Conservation (phyloP, 2,329 filamentous ascomycete species). For the Aspergillus latus region DNA sequence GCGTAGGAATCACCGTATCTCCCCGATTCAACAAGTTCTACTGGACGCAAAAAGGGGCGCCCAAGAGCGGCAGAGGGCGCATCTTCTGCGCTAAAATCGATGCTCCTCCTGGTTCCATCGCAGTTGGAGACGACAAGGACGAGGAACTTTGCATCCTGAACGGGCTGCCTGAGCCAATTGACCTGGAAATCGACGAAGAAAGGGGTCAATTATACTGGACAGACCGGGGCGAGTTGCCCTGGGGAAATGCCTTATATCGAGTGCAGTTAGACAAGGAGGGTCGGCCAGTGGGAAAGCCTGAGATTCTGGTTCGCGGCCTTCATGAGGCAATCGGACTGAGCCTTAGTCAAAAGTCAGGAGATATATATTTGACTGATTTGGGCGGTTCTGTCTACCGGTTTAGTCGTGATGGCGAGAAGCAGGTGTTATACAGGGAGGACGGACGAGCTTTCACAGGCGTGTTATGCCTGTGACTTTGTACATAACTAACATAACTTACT, state of each 20-base stretch:
- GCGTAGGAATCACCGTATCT: conserved; percentile 57
- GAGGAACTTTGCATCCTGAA: conserved; percentile 43
- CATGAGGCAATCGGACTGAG: conserved; percentile 52
- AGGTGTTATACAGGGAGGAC: conserved; percentile 16
- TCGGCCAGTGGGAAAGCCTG: conserved; percentile 29
- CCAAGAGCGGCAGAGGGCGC: conserved; percentile 53
- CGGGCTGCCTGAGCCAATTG: conserved; percentile 56
- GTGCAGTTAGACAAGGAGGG: conserved; percentile 23
- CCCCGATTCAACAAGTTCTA: conserved; percentile 49
- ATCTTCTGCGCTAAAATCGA: conserved; percentile 55
- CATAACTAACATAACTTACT: neutral
- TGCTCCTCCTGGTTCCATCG: conserved; percentile 35
- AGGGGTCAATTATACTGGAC: conserved; percentile 58
- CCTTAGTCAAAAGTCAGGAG: conserved; percentile 26
- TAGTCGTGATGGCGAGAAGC: conserved; percentile 23
- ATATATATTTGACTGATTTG: conserved; percentile 31
- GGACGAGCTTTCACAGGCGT: conserved; percentile 23
- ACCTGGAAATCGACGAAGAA: conserved; percentile 55
- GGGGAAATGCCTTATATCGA: conserved; percentile 56
- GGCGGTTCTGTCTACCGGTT: conserved; percentile 30
- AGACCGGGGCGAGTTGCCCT: conserved; percentile 58
- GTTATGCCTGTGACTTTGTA: neutral
- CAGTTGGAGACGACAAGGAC: conserved; percentile 42
- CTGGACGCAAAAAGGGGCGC: conserved; percentile 61
- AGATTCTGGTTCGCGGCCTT: conserved; percentile 35